These are phyloP conservation scores for Cyclotella distinguenda DNA, from an alignment of 108 stramenopile species.

Conservation along the genomic window DNA sequence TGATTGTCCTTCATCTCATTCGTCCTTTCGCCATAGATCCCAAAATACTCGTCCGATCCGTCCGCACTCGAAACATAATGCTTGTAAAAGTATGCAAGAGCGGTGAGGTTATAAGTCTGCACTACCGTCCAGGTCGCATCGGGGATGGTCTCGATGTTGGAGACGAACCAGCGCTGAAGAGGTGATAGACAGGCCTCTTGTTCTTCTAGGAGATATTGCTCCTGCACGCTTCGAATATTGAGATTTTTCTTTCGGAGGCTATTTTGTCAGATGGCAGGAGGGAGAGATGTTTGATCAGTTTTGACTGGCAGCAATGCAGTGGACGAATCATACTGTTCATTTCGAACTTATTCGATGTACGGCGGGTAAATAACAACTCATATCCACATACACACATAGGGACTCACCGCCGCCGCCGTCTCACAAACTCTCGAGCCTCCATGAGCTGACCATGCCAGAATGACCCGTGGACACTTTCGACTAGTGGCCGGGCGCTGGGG, in stretches of 20 bases:
- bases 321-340: too few species aligned
- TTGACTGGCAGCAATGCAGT: too few species aligned
- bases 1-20: constrained; percentile 37
- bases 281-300: too few species aligned
- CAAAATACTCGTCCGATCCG: constrained; percentile 35
- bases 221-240: too few species aligned
- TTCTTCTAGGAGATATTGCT: too few species aligned
- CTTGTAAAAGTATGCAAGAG: constrained; percentile 41
- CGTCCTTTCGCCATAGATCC: constrained; percentile 30
- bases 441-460: constrained; percentile 3
- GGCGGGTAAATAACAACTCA: too few species aligned
- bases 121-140: constrained; percentile 7
- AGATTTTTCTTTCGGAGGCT: too few species aligned
- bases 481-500: not conserved
- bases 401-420: not conserved
- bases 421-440: not conserved
- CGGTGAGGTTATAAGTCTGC: constrained; percentile 32
- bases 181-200: constrained; percentile 25
- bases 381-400: too few species aligned
- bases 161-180: constrained; percentile 28
- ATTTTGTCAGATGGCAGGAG: too few species aligned
- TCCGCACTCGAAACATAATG: constrained; percentile 21
- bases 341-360: too few species aligned
- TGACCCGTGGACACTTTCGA: not conserved
- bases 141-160: constrained; percentile 21